These are phyloP conservation scores for Cladorrhinum sp. DNA, from an alignment of 2,329 filamentous ascomycete species.

Conservation along the genomic window DNA sequence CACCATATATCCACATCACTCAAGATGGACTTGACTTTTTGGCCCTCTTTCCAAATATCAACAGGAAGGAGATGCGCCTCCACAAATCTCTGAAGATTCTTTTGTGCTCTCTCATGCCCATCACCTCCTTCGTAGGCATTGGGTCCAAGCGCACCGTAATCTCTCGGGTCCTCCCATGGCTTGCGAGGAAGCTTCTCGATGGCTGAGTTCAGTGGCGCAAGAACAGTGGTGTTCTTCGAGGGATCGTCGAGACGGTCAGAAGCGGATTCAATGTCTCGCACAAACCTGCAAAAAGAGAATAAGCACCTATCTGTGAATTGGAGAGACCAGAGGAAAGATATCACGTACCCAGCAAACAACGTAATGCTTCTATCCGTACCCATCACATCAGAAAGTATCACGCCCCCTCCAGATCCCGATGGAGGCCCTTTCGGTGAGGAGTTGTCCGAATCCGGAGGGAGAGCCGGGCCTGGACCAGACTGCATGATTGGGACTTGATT, in stretches of 20 bases:
- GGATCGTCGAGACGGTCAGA: slow-evolving; percentile 65
- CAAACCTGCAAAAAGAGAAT: slow-evolving; percentile 44
- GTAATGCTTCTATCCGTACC: slow-evolving; percentile 75
- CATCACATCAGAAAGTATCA: slow-evolving; percentile 81
- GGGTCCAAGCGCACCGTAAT: slow-evolving; percentile 65
- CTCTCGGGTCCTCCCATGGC: slow-evolving; percentile 76
- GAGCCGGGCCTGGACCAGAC: slow-evolving; percentile 24
- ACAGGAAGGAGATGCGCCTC: slow-evolving; percentile 76
- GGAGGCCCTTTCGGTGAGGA: slow-evolving; percentile 25
- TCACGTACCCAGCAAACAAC: slow-evolving; percentile 66
- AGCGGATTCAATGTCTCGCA: slow-evolving; percentile 70
- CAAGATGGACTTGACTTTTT: slow-evolving; percentile 66
- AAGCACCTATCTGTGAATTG: neutral
- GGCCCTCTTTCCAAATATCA: slow-evolving; percentile 70
- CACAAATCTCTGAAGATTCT: slow-evolving; percentile 77
- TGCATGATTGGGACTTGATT: slow-evolving; percentile 34
- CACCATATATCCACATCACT: slow-evolving; percentile 72
- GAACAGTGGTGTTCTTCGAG: slow-evolving; percentile 71
- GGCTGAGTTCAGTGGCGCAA: slow-evolving; percentile 82
- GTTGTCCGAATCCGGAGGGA: slow-evolving; percentile 24
- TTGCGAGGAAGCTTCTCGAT: slow-evolving; percentile 77
- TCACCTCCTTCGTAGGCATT: slow-evolving; percentile 72
- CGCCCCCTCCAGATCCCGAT: slow-evolving; percentile 40
- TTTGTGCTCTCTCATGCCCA: slow-evolving; percentile 71
- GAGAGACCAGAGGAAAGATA: neutral